Evolutionary conservation across 2,329 filamentous ascomycete genomes (phyloP), one percentile per base, ranked within the genome.

Genomic region (Coniochaeta prunicola): DNA sequence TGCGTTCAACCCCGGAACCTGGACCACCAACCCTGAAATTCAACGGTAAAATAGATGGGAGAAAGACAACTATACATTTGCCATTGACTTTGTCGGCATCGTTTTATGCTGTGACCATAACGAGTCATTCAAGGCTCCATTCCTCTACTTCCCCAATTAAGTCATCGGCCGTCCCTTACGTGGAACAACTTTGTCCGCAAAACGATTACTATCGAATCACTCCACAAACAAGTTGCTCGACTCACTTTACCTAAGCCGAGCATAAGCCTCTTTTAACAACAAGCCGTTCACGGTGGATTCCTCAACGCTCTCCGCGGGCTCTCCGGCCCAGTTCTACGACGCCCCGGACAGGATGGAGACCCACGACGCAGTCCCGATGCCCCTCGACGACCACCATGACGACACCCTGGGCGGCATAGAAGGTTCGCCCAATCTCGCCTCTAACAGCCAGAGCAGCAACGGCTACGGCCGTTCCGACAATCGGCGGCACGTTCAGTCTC

Each of bases 251-350:
- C 45, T 17, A 15, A 26, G 2, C 24, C 45, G n/a, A 50, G 4
- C 21, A 50, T n/a, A 50, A 28, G 21, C 24, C 21, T 30, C 36
- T 50, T 26, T 28, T 30, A 6, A 50, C 24, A n/a, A 28, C 26
- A 50, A 36, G 21, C 30, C 59, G 33, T 57, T 59, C 74, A 78
- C 70, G 62, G 77, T 83, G 80, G 81, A 85, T 79, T 77, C 77
- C 62, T 78, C 78, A 61, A 77, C 72, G 19, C 66, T 79, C 34
- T 74, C 75, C 53, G 72, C 73, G 67, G 79, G 78, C 73, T 80
- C 79, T 61, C 72, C 75, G 69, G 78, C 73, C 74, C 79, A 80
- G 67, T 80, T 77, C 67, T 77, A 78, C 77, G 76, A 80, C 77
- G 74, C 75, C 60, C 70, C 69, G 65, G 77, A 80, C 66, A 77